Percentiles rank a stretch among this genome's conserved stretches.
These are phyloP conservation scores for Rhizopogon vulgaris DNA, from an alignment of 768 basidiomycete genomes.

Conservation along the genomic window DNA sequence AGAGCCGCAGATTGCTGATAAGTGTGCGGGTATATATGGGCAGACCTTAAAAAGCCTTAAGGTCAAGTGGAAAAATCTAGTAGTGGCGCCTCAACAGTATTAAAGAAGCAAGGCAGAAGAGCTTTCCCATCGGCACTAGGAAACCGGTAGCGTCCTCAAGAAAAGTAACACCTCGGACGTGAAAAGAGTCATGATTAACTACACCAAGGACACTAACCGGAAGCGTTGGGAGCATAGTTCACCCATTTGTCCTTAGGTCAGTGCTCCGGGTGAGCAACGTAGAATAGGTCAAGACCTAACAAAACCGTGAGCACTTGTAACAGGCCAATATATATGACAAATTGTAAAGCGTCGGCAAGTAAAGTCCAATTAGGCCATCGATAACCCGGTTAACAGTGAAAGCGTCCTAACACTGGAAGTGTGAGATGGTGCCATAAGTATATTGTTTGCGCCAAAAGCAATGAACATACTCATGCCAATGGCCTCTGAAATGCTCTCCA, in stretches of 20 bases:
- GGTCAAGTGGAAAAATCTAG: too few species aligned
- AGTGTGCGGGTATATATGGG: too few species aligned
- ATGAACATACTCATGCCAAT: slow-evolving; percentile 12
- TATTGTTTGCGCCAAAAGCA: neutral
- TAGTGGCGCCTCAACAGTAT: too few species aligned
- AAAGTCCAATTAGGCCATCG: neutral
- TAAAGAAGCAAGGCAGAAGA: too few species aligned
- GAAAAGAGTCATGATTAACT: neutral
- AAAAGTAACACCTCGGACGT: neutral
- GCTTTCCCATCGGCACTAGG: neutral
- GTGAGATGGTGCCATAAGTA: neutral
- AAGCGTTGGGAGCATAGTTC: neutral
- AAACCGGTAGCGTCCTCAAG: neutral
- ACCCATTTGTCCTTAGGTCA: too few species aligned
- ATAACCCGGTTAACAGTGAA: neutral
- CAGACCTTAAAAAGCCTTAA: too few species aligned
- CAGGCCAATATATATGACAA: neutral
- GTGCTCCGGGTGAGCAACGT: too few species aligned
- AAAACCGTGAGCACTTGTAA: neutral
- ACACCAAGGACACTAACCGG: neutral
- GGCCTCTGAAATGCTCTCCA: slow-evolving; percentile 66
- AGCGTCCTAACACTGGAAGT: neutral
- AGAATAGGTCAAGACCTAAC: neutral
- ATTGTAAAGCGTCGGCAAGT: neutral
- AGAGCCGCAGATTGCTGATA: too few species aligned